Evolutionary conservation across 345 rosid species (phyloP).

Genomic region (Draba incana): DNA sequence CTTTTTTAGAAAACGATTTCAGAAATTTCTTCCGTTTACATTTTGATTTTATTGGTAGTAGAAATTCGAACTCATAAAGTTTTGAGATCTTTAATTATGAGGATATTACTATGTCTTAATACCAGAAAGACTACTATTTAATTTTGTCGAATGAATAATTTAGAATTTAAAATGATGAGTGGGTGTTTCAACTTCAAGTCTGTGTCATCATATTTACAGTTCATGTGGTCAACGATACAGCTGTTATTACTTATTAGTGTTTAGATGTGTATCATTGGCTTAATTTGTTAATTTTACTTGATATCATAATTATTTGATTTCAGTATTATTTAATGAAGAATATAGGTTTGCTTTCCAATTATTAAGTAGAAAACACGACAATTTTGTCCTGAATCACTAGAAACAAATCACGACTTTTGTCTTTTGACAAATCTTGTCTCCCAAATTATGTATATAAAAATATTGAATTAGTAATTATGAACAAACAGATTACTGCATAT

Average conservation of each 20-base stretch:
- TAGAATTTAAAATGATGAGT: conserved; percentile 6
- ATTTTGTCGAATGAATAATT: not conserved
- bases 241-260: conserved; percentile 20
- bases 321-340: not conserved
- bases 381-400: conserved; percentile 28
- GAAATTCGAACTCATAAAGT: not conserved
- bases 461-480: no score
- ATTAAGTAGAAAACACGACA: conserved; percentile 16
- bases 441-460: not conserved
- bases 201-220: conserved; percentile 26
- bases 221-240: conserved; percentile 30
- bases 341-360: not conserved
- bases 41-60: not conserved
- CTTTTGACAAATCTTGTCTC: conserved; percentile 32
- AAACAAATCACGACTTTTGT: conserved; percentile 37
- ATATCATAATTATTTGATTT: not conserved
- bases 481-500: no score
- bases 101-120: no score
- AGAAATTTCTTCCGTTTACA: no score
- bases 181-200: not conserved
- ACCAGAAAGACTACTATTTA: not conserved
- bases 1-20: no score
- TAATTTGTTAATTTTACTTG: not conserved
- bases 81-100: not conserved
- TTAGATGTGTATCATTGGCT: conserved; percentile 25